Base-by-base conservation (phyloP, 305 asterid species). In the Fraxinus angustifolia region DNA sequence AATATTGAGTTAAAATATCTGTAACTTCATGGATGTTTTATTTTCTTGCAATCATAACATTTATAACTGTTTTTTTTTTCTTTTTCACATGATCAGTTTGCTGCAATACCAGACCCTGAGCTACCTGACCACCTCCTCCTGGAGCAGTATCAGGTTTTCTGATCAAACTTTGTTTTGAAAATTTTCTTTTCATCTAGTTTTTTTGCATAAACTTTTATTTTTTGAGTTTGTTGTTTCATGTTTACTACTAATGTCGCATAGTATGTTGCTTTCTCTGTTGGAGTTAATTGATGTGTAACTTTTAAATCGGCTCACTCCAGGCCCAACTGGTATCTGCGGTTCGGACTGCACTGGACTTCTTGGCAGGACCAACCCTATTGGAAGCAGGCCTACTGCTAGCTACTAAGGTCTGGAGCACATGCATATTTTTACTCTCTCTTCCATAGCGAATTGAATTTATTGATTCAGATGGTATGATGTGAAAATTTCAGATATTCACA, bases 371-470 rank as follows among this genome's bases (percentile, higher is more conserved):
- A 79, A 87, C 89, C 90, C 88, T 96, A 83, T 89, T 96, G 86
- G 99, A 96, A 90, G 96, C 97, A 62, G 98, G 99, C 77, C 87
- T 96, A 88, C 96, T 89, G 86, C 94, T 96, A 62, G 99, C 98
- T 72, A 93, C 97, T 50, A 96, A 96, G 98, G 99, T 96, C 77
- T 78, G 78, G 42, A 76, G 77, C 4, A 65, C 80, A 75, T 76
- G 36, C 79, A 68, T 74, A 53, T 82, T 6, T 79, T 75, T 83
- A 62, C 8, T 68, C 74, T 65, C 76, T 77, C 79, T 86, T 79
- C 56, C 19, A 58, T 42, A 65, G 77, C 70, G 73, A 86, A 83
- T 78, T 80, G 60, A 35, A 73, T 56, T 82, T 81, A 68, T 38
- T 82, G 58, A 84, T 86, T 82, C 84, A 80, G 82, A 80, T 81